Percentiles rank a stretch among this genome's conserved stretches.
Evolutionary conservation across 2,329 filamentous ascomycete species (phyloP).

Genomic region (Aspergillus awamori): DNA sequence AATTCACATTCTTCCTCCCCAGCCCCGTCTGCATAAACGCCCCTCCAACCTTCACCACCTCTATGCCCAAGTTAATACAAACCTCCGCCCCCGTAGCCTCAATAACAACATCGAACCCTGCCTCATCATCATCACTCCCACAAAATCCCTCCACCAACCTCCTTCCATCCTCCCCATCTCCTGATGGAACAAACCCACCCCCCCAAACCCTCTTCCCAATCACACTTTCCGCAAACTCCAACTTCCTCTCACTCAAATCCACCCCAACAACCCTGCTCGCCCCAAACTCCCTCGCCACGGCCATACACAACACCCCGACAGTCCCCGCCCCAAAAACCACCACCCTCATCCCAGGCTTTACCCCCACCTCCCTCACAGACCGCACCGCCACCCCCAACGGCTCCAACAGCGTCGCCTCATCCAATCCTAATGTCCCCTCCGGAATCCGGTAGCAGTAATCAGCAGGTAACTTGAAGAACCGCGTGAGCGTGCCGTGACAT

Average conservation of each 20-base stretch:
- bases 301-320: slow-evolving; percentile 80
- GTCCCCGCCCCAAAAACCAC: slow-evolving; percentile 73
- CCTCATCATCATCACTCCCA: slow-evolving; percentile 22
- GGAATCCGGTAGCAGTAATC: slow-evolving; percentile 47
- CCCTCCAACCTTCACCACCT: slow-evolving; percentile 37
- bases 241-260: background rate
- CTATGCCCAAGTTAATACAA: slow-evolving; percentile 50
- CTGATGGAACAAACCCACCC: background rate
- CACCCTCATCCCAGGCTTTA: slow-evolving; percentile 45
- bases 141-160: background rate
- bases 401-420: slow-evolving; percentile 53
- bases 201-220: background rate
- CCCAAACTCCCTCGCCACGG: slow-evolving; percentile 77
- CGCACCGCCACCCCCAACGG: slow-evolving; percentile 54
- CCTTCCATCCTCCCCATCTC: background rate
- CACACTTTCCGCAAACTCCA: background rate
- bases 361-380: slow-evolving; percentile 42
- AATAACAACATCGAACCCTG: slow-evolving; percentile 45
- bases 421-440: slow-evolving; percentile 33
- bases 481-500: slow-evolving; percentile 42
- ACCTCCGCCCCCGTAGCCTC: slow-evolving; percentile 48
- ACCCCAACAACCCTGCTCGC: slow-evolving; percentile 69
- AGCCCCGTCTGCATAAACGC: slow-evolving; percentile 41
- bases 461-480: slow-evolving; percentile 42
- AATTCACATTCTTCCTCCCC: slow-evolving; percentile 41